These are phyloP conservation scores for Jacaranda mimosifolia DNA, from an alignment of 257 asterid genomes.

Conservation along the genomic window DNA sequence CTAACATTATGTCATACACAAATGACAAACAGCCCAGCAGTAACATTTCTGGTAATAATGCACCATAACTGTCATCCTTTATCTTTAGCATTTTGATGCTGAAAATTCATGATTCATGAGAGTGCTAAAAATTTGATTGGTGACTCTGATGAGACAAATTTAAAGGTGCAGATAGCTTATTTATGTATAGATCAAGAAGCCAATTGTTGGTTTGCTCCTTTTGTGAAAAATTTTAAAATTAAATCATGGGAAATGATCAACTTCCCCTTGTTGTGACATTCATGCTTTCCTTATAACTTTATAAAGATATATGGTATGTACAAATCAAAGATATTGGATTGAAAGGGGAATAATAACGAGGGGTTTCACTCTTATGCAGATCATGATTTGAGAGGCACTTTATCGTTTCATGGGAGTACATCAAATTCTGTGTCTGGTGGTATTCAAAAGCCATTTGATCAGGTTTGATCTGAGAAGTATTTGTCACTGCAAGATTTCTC, in stretches of 20 bases:
- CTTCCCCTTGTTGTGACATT: constrained; percentile 6
- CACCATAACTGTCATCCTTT: background rate
- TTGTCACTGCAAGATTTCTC: background rate
- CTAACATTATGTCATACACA: background rate
- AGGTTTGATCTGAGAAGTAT: constrained; percentile 41
- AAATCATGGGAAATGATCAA: constrained; percentile 9
- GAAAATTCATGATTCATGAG: background rate
- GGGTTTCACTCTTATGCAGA: constrained; percentile 45
- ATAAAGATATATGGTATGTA: constrained; percentile 3
- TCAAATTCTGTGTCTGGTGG: constrained; percentile 37
- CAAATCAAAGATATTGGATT: constrained; percentile 14
- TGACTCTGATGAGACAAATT: background rate
- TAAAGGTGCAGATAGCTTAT: constrained; percentile 3
- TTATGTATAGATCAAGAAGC: constrained; percentile 24
- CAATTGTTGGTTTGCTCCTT: constrained; percentile 22
- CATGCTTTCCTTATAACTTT: constrained; percentile 21
- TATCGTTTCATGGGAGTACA: constrained; percentile 47
- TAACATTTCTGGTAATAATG: constrained; percentile 8
- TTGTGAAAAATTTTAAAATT: constrained; percentile 15
- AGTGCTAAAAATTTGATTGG: constrained; percentile 14
- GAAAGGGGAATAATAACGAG: constrained; percentile 18
- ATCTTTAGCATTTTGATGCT: background rate
- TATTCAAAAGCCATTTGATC: constrained; percentile 44
- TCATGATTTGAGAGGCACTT: constrained; percentile 41
- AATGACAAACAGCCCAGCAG: background rate